Percentiles rank a stretch among this genome's conserved stretches.
Evolutionary conservation across 345 rosid species (phyloP).

Genomic region (Eutrema japonicum): DNA sequence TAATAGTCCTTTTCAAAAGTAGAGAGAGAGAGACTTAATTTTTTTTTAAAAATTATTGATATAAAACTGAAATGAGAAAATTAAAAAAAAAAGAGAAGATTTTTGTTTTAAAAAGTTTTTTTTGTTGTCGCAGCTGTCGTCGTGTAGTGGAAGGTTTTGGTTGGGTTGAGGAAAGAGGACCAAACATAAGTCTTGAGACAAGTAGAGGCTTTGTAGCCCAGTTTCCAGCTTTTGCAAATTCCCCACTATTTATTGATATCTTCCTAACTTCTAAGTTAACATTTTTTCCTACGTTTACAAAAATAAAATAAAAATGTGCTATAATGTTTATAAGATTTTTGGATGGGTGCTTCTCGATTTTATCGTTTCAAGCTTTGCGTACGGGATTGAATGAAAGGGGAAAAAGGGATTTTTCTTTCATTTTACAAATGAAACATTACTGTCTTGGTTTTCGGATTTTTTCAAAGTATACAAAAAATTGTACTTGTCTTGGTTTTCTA

Average conservation of each 20-base stretch:
- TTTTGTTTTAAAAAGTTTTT: not conserved
- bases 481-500: constrained; percentile 21
- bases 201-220: constrained; percentile 36
- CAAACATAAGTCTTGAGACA: constrained; percentile 28
- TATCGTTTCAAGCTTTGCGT: constrained; percentile 5
- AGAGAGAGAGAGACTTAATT: not conserved
- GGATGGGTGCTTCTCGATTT: constrained; percentile 17
- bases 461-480: constrained; percentile 1
- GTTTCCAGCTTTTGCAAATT: constrained; percentile 34
- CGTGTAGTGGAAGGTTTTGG: constrained; percentile 40
- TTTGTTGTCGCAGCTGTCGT: constrained; percentile 29
- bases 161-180: constrained; percentile 35
- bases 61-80: not conserved
- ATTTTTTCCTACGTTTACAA: not conserved
- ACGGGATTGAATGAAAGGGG: not conserved
- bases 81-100: not conserved
- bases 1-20: constrained; percentile 6
- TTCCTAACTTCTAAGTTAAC: constrained; percentile 3
- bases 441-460: constrained; percentile 14
- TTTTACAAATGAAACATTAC: constrained; percentile 8
- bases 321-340: constrained; percentile 1
- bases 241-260: constrained; percentile 12
- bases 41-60: not conserved
- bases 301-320: too few species aligned
- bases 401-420: constrained; percentile 1